phyloP scores from a whole-genome alignment of 2,329 filamentous ascomycete species.

The Sporothrix brasiliensis region DNA sequence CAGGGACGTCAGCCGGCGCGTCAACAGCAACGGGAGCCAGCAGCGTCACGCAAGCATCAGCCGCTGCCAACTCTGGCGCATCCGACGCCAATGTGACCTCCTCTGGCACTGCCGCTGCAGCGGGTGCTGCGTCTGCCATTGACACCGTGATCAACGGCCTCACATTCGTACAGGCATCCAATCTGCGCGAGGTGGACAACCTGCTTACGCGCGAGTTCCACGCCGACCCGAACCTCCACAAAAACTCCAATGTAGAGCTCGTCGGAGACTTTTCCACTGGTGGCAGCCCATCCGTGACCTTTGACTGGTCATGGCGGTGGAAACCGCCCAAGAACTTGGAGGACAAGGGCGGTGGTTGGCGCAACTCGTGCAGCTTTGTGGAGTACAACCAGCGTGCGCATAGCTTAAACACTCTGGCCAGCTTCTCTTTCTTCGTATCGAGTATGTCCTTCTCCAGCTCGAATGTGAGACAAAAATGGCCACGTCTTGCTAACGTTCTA shows the following conservation, averaged over 20 bases:
- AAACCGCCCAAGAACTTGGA: constrained; percentile 80
- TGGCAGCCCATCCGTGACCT: constrained; percentile 80
- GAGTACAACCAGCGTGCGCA: constrained; percentile 96
- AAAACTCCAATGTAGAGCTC: constrained; percentile 91
- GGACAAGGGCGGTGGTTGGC: constrained; percentile 89
- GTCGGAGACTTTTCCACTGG: constrained; percentile 89
- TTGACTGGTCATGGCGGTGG: constrained; percentile 98
- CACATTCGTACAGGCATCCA: constrained; percentile 90
- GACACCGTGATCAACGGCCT: constrained; percentile 85
- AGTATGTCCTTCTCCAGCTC: constrained; percentile 54
- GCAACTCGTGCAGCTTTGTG: constrained; percentile 94
- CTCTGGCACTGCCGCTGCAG: constrained; percentile 31
- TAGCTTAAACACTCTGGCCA: constrained; percentile 81
- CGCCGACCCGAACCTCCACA: constrained; percentile 94
- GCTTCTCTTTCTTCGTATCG: constrained; percentile 93
- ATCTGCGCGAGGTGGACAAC: constrained; percentile 84
- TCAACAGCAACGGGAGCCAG: neutral
- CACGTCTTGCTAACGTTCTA: constrained; percentile 37
- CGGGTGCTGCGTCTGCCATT: constrained; percentile 43
- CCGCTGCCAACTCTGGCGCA: constrained; percentile 37
- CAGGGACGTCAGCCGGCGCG: constrained; percentile 32
- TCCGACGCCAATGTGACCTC: constrained; percentile 55
- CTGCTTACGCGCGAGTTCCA: constrained; percentile 94
- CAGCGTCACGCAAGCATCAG: constrained; percentile 31
- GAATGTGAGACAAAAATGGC: neutral